Conservation (phyloP, 306 rosid genomes). For the Casuarina equisetifolia region DNA sequence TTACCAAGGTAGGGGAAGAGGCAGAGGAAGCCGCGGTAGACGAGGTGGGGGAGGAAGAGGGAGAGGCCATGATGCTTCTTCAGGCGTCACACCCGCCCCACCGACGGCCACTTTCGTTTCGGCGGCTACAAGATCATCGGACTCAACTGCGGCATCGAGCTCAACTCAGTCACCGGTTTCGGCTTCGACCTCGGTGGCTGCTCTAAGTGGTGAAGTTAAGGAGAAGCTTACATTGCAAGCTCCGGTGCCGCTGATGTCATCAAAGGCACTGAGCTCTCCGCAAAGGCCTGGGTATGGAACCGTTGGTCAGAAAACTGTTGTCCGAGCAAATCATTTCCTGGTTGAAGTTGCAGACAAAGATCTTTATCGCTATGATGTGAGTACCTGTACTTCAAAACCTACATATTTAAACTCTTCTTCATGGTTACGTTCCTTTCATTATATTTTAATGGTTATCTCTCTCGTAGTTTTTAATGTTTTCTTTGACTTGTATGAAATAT, state of each 20-base stretch:
- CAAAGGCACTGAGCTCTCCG: conserved; percentile 27
- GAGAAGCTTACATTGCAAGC: conserved; percentile 28
- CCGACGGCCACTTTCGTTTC: not conserved
- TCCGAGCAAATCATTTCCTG: conserved; percentile 62
- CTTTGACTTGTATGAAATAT: no score
- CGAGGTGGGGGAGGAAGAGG: conserved; percentile 13
- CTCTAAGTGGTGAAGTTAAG: conserved; percentile 5
- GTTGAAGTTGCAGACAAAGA: conserved; percentile 37
- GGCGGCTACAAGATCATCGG: not conserved
- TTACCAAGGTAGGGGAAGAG: conserved; percentile 6
- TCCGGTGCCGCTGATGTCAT: conserved; percentile 37
- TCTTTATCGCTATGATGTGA: conserved; percentile 57
- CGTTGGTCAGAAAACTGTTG: conserved; percentile 21
- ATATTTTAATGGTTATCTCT: no score
- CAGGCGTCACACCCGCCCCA: not conserved
- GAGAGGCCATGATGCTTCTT: not conserved
- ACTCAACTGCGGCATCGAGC: not conserved
- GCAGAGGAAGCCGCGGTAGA: not conserved
- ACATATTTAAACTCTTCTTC: no score
- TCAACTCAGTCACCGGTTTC: conserved; percentile 6
- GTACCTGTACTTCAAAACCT: not conserved
- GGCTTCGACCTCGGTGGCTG: not conserved
- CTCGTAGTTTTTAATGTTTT: no score
- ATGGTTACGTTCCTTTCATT: no score
- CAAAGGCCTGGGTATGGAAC: conserved; percentile 52